Conservation (phyloP, 129 eudicot species). For the Centrapalus pauciflorus region DNA sequence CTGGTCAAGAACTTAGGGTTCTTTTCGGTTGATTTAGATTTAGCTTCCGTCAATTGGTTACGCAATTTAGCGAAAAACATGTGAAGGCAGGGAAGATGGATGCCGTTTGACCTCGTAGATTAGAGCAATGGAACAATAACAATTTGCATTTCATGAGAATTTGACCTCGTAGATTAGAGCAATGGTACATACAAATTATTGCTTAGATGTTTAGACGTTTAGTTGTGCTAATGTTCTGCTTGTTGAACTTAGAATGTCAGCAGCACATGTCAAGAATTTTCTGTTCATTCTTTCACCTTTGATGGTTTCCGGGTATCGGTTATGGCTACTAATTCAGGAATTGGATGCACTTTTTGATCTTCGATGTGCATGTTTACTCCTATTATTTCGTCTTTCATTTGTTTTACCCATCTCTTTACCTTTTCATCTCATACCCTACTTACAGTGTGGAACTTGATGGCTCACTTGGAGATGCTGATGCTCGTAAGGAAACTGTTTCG, state of each 20-base stretch:
- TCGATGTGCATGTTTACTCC: neutral
- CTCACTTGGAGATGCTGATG: constrained; percentile 41
- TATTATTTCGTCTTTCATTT: neutral
- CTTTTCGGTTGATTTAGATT: neutral
- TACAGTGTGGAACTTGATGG: constrained; percentile 52
- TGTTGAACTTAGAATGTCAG: neutral
- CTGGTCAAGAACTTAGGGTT: neutral
- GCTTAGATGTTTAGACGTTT: too few species aligned
- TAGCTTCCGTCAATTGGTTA: neutral
- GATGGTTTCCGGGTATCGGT: neutral
- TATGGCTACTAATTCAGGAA: neutral
- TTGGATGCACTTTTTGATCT: neutral
- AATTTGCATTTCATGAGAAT: too few species aligned
- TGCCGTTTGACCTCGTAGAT: neutral
- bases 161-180: neutral
- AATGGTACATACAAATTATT: neutral
- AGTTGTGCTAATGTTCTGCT: neutral
- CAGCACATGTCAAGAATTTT: neutral
- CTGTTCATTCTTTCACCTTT: neutral
- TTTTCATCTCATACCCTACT: neutral
- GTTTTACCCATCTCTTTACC: constrained; percentile 4
- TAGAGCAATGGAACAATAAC: neutral
- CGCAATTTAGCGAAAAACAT: neutral
- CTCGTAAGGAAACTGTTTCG: constrained; percentile 46
- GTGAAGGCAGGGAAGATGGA: neutral